Base-by-base conservation (phyloP, 768 basidiomycete genomes). In the Sporobolomyces pararoseus region DNA sequence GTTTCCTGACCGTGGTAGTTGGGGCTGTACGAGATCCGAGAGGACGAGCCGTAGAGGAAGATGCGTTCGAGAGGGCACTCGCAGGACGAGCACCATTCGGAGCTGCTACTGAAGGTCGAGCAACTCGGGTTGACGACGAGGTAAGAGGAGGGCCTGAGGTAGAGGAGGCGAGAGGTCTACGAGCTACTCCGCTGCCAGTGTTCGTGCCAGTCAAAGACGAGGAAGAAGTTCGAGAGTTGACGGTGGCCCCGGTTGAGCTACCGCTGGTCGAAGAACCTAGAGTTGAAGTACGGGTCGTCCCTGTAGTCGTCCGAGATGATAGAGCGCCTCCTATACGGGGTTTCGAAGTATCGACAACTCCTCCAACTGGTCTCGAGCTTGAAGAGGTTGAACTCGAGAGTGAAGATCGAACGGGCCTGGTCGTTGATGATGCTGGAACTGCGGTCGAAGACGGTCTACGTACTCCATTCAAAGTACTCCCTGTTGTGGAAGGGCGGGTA, bases 301-400 rank as follows among this genome's bases (percentile, higher is more conserved):
- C 46, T 47, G 46, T 21, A 47, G 46, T 47, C 21, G 46, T 12
- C 23, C 13, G 46, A 7, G 21, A 7, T 7, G 46, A 23, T 10
- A 42, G 39, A 9, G 39, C 9, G 39, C 39, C 39, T 42, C 39
- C 39, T 9, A 42, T 17, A 2, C 37, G 63, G 21, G 23, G 29
- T 32, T 51, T 59, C 19, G 58, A 59, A 4, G 58, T 59, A 25
- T 59, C 58, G n/a, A 59, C 58, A 10, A 50, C 32, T 23, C 61
- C 21, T n/a, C 49, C 32, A 9, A 34, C 25, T 10, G 49, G 34
- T 4, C 49, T n/a, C 44, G 49, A 13, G 21, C 25, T 35, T 23
- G 64, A 37, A 17, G 32, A 31, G 35, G 53, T 32, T 10, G 31
- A 59, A 44, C 14, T 29, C 25, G 58, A 3, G 21, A 46, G 42